phyloP scores from a whole-genome alignment of 2,329 filamentous ascomycete species.

The Xylariomycetidae sp. region DNA sequence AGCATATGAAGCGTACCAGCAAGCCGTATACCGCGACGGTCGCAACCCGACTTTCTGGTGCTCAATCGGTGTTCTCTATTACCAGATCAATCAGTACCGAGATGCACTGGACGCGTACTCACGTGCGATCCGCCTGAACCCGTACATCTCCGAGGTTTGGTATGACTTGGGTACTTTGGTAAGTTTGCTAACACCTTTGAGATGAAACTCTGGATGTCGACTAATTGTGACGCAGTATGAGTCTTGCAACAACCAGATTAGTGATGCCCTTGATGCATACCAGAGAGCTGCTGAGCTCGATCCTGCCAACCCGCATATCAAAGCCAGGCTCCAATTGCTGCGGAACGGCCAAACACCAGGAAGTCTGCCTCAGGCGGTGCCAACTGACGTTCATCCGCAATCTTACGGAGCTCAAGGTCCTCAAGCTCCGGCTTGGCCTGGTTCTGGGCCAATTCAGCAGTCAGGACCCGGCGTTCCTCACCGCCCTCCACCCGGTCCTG shows the following conservation, averaged over 20 bases:
- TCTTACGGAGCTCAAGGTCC: conserved; percentile 84
- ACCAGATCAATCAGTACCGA: conserved; percentile 99
- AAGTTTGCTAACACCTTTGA: conserved; percentile 40
- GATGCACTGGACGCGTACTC: conserved; percentile 97
- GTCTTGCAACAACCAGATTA: conserved; percentile 98
- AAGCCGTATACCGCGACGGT: conserved; percentile 95
- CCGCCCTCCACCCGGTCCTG: conserved; percentile 54
- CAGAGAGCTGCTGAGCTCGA: conserved; percentile 91
- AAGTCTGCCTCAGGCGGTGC: conserved; percentile 70
- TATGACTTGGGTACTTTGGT: conserved; percentile 95
- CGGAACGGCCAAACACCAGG: conserved; percentile 73
- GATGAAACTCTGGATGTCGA: too few relatives aligned
- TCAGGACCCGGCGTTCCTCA: conserved; percentile 48
- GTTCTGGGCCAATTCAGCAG: conserved; percentile 55
- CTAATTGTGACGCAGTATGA: conserved; percentile 64
- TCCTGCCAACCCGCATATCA: conserved; percentile 90
- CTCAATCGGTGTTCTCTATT: conserved; percentile 97
- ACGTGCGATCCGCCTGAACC: conserved; percentile 90
- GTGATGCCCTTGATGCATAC: conserved; percentile 92
- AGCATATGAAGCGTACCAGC: conserved; percentile 96
- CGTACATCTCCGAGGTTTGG: conserved; percentile 98
- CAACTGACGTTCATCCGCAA: conserved; percentile 92
- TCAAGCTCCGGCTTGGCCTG: conserved; percentile 84
- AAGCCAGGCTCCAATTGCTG: conserved; percentile 83
- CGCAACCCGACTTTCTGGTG: conserved; percentile 99